phyloP scores from a whole-genome alignment of 768 basidiomycete species.

The Psilocybe azurescens region DNA sequence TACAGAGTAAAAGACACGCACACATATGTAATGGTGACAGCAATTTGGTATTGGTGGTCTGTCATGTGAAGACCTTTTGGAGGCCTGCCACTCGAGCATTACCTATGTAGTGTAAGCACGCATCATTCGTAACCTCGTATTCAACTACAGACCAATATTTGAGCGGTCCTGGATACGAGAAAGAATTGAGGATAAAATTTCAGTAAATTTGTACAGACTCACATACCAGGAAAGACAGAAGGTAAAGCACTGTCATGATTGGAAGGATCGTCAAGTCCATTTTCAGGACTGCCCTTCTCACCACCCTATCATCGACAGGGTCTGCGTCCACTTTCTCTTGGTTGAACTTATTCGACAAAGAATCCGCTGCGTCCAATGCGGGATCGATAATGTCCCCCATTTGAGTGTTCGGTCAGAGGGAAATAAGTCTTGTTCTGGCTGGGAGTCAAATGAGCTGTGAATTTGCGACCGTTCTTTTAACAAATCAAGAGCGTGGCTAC shows the following conservation, averaged over 20 bases:
- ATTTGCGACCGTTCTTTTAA: neutral
- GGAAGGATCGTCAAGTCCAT: slow-evolving; percentile 2
- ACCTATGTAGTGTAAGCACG: slow-evolving; percentile 25
- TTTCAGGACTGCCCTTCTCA: neutral
- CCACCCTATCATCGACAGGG: neutral
- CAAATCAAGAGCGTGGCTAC: neutral
- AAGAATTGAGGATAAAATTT: neutral
- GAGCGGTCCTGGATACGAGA: slow-evolving; percentile 32
- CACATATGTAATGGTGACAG: slow-evolving; percentile 36
- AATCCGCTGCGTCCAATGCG: neutral
- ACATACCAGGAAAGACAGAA: slow-evolving; percentile 1
- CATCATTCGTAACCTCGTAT: neutral
- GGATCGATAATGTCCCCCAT: neutral
- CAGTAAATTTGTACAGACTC: neutral
- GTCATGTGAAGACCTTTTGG: slow-evolving; percentile 45
- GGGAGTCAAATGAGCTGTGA: neutral
- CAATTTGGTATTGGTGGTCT: slow-evolving; percentile 42
- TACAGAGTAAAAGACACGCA: slow-evolving; percentile 15
- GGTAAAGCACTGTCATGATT: neutral
- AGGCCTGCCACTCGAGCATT: slow-evolving; percentile 56
- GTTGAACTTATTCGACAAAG: neutral
- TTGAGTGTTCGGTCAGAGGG: neutral
- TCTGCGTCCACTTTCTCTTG: neutral
- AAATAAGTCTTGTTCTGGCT: neutral
- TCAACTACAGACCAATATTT: slow-evolving; percentile 33